Evolutionary conservation across 352 stramenopile genomes (phyloP), one percentile per base, ranked within the genome.

Genomic region (Phytophthora sp.): DNA sequence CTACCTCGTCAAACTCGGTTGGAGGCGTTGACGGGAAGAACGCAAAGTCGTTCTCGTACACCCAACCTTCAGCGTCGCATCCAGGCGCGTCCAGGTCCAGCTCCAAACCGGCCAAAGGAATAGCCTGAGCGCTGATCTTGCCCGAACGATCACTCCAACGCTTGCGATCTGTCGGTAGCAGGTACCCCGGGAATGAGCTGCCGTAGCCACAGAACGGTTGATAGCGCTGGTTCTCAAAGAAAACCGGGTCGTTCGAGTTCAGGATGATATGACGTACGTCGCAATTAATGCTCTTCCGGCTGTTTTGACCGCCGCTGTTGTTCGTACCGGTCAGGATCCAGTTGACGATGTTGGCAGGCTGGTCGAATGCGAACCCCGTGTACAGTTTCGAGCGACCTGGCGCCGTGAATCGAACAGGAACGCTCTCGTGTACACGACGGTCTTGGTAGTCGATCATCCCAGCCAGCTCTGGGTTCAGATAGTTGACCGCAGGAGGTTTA

Each of bases 201-300:
- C 88, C 88, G 47, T 89, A 96, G 21, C 88, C 88, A 39, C 80
- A 87, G 61, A 96, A 96, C 3, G 85, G 86, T 55, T 94, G 86
- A 63, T 94, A 96, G 7, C 88, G 82, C 66, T 96, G 75, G 55
- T 96, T 96, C 70, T 96, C 88, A 36, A 91, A 96, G 18, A 96
- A 77, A 0, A 94, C 86, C 0, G 88, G 81, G 53, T 94, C 88
- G 26, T 82, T 73, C 21, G 86, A 93, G 23, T 64, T 73, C 31
- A 96, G 49, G 42, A 96, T 93, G 26, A 61, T 31, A 44, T 91
- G 70, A 0, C 86, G 82, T 7, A 95, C 82, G 29, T 86, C 72
- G 0, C 76, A 61, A 51, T 91, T 91, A 30, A 90, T 76, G 27
- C 69, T 76, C 67, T 91, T 89, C 39, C 83, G 67, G 20, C 71